Evolutionary conservation across 768 basidiomycete genomes (phyloP), one percentile per base, ranked within the genome.

Genomic region (Rhizopogon vulgaris): DNA sequence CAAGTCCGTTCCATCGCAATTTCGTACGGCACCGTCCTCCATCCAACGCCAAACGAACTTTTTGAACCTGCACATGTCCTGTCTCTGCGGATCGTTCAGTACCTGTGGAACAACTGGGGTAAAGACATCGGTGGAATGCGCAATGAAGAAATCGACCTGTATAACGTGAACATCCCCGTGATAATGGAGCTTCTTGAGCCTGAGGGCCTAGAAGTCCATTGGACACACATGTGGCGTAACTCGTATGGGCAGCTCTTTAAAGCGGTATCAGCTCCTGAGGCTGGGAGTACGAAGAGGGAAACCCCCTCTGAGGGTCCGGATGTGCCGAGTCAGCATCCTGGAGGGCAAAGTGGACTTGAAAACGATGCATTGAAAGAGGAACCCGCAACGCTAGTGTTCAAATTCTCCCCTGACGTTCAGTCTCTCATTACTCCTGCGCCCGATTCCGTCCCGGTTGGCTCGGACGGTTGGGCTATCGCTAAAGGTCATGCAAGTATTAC

Each of bases 101-200:
- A 85, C 55, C 76, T 98, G 3, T 95, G 88, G 87, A 64, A 78
- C 11, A 84, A 91, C 63, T 95, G 93, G 93, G 94, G 90, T 9
- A 66, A 70, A 52, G 90, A 92, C 60, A 69, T 74, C 3, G 72
- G 65, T 25, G 84, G 82, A 17, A 61, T 80, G 40, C 75, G 81
- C 36, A 67, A 75, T 49, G 78, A 79, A 42, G 84, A 87, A 62
- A 81, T 93, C 30, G 90, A 90, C 64, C 72, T 94, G 22, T 93
- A 93, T 70, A 91, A 74, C 62, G 71, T 97, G 60, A 97, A 97
- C 68, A 80, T 97, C 41, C 93, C 94, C 22, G 74, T 96, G 65
- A 76, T 93, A 46, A 78, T 83, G 49, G 76, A 71, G 25, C 76
- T 89, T 27, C 68, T 87, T 41, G 69, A 74, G 38, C 75, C 79